Percentiles rank a stretch among this genome's conserved stretches.
These are phyloP conservation scores for Apiotrichum sp. DNA, from an alignment of 1,284 basidiomycete species.

Conservation along the genomic window DNA sequence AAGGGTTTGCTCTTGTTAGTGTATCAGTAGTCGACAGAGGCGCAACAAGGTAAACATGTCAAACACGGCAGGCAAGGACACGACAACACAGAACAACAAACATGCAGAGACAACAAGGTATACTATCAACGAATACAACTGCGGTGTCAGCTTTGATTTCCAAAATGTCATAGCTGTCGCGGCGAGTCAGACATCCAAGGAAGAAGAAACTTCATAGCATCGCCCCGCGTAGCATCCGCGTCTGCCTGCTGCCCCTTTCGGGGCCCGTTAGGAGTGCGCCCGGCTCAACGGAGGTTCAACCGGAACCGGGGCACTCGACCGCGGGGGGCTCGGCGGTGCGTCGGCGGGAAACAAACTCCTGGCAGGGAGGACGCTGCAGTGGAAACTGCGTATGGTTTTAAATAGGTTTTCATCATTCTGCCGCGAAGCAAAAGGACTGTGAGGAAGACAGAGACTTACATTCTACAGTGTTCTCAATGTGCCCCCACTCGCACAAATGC, in stretches of 20 bases:
- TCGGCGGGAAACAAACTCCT: conserved; percentile 40
- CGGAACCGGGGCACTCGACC: conserved; percentile 27
- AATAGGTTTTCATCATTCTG: conserved; percentile 40
- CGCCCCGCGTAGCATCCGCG: conserved; percentile 22
- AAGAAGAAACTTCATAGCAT: conserved; percentile 48
- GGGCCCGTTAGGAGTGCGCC: conserved; percentile 31
- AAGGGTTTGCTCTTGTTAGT: too few relatives aligned
- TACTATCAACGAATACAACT: too few relatives aligned
- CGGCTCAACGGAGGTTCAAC: conserved; percentile 43
- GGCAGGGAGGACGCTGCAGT: conserved; percentile 48
- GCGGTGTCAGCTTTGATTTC: too few relatives aligned
- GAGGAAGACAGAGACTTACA: conserved; percentile 6
- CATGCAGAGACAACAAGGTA: too few relatives aligned
- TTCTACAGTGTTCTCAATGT: not conserved
- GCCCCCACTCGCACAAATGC: too few relatives aligned
- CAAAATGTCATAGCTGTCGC: not conserved
- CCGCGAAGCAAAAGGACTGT: not conserved
- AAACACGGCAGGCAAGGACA: too few relatives aligned
- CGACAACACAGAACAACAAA: too few relatives aligned
- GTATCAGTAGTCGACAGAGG: too few relatives aligned
- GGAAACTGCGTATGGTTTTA: conserved; percentile 51
- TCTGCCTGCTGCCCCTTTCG: conserved; percentile 20
- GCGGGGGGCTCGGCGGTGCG: conserved; percentile 23
- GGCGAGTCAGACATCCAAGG: conserved; percentile 49
- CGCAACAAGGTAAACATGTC: too few relatives aligned